Evolutionary conservation across 352 stramenopile species (phyloP).

Genomic region (Globisporangium cederbergense): DNA sequence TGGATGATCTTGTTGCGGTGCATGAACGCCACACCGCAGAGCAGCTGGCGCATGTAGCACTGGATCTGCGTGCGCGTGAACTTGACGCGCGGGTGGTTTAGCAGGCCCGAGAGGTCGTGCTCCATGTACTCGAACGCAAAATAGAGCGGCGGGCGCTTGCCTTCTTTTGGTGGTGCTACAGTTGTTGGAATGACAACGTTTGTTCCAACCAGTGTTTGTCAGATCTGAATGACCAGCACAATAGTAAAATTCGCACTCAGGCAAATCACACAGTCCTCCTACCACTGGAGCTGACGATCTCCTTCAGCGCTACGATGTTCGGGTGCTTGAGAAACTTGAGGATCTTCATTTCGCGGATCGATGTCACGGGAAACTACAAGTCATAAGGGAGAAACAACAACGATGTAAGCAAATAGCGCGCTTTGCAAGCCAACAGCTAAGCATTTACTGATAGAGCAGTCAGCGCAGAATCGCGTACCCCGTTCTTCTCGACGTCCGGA

Average conservation of each 20-base stretch:
- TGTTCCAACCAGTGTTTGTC: slow-evolving; percentile 7
- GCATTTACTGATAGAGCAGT: neutral
- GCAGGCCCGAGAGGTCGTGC: slow-evolving; percentile 75
- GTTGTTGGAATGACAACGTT: neutral
- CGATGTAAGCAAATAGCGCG: neutral
- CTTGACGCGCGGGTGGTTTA: slow-evolving; percentile 82
- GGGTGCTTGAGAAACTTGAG: slow-evolving; percentile 93
- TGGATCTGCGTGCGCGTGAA: slow-evolving; percentile 85
- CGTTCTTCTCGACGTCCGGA: slow-evolving; percentile 85
- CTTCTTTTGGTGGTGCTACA: slow-evolving; percentile 71
- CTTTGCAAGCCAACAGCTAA: too few relatives aligned
- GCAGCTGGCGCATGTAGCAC: slow-evolving; percentile 85
- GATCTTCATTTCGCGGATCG: slow-evolving; percentile 98
- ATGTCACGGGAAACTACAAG: slow-evolving; percentile 90
- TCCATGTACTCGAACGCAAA: slow-evolving; percentile 89
- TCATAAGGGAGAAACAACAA: neutral
- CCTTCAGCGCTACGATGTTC: slow-evolving; percentile 94
- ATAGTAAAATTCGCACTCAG: too few relatives aligned
- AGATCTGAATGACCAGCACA: neutral
- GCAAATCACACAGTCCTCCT: slow-evolving; percentile 2
- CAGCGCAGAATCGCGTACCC: slow-evolving; percentile 32
- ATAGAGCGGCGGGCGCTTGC: slow-evolving; percentile 80
- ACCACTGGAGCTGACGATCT: slow-evolving; percentile 91
- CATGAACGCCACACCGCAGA: slow-evolving; percentile 84
- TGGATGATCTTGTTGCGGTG: slow-evolving; percentile 88